phyloP scores from a whole-genome alignment of 768 basidiomycete species.

The Panaeolus cyanescens region DNA sequence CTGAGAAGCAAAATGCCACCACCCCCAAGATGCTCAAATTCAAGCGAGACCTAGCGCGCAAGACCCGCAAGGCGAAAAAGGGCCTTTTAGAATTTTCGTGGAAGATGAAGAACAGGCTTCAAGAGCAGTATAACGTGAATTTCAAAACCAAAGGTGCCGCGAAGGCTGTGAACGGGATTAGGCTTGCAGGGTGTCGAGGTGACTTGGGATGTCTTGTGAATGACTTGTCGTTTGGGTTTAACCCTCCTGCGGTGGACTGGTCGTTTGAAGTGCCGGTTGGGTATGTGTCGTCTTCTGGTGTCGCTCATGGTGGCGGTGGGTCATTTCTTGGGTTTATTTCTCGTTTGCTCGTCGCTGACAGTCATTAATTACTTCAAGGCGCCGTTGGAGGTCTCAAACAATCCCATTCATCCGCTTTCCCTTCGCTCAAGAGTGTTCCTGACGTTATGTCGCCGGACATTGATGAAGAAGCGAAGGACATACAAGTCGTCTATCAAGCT shows the following conservation, averaged over 20 bases:
- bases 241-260: background rate
- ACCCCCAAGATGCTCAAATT: background rate
- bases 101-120: background rate
- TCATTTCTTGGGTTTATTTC: background rate
- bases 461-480: background rate
- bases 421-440: background rate
- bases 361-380: background rate
- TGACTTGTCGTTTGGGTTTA: background rate
- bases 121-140: background rate
- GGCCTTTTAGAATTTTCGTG: background rate
- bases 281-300: background rate
- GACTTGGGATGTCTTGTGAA: background rate
- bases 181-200: background rate
- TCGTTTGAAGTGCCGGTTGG: background rate
- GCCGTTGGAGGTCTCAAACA: background rate
- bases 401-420: background rate
- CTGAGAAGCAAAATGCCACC: background rate
- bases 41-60: background rate
- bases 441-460: background rate
- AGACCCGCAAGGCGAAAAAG: background rate
- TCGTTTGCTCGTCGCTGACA: background rate
- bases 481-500: background rate
- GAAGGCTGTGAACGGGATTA: background rate
- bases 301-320: background rate
- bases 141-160: background rate